phyloP scores from a whole-genome alignment of 371 early-diverging fungal species.

The Mortierella sp. region DNA sequence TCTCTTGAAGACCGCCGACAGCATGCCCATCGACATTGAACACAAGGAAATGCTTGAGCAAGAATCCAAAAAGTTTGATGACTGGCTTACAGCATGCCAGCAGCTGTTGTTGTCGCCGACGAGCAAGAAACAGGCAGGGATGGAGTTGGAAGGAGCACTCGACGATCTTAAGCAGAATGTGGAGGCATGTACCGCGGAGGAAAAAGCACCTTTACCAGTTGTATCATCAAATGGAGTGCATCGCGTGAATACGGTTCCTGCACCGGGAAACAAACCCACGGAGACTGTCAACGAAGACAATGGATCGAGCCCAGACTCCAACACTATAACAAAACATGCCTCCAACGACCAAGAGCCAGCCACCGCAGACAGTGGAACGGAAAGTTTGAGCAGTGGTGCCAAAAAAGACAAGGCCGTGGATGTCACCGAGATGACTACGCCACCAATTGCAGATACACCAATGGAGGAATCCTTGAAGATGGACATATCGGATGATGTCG shows the following conservation, averaged over 20 bases:
- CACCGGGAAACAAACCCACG: background rate
- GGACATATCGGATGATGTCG: constrained; percentile 13
- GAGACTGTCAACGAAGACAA: background rate
- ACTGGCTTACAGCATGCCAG: constrained; percentile 32
- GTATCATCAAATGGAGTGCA: constrained; percentile 1
- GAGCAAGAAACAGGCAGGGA: constrained; percentile 9
- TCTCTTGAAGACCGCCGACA: constrained; percentile 33
- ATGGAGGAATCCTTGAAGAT: background rate
- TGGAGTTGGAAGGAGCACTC: constrained; percentile 33
- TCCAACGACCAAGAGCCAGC: background rate
- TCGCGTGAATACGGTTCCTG: background rate
- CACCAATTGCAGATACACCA: background rate
- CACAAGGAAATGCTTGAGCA: constrained; percentile 34
- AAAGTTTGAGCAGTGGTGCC: background rate
- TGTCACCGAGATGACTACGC: background rate
- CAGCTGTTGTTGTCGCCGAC: constrained; percentile 20
- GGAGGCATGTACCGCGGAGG: constrained; percentile 36
- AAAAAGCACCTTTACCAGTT: constrained; percentile 6
- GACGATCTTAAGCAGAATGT: constrained; percentile 43
- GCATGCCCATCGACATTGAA: constrained; percentile 21
- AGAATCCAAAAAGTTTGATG: constrained; percentile 35
- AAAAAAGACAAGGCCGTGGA: background rate
- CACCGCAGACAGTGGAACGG: background rate
- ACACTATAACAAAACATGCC: background rate
- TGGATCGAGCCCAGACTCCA: background rate